These are phyloP conservation scores for Antitrichia curtipendula DNA, from an alignment of 225 moss, liverwort and hornwort species.

Conservation along the genomic window DNA sequence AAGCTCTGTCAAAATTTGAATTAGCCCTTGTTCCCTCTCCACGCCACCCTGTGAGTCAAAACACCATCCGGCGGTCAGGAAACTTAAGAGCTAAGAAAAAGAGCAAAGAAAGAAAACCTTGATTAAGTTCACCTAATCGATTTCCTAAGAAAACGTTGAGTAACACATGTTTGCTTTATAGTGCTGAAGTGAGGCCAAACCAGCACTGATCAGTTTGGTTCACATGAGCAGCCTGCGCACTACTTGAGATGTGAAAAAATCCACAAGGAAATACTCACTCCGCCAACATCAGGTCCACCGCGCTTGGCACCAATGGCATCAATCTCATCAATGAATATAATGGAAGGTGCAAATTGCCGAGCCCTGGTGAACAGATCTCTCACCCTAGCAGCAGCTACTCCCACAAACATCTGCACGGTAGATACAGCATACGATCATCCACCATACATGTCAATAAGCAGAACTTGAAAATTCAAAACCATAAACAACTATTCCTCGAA, in stretches of 20 bases:
- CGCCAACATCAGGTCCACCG: constrained; percentile 96
- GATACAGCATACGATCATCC: not conserved
- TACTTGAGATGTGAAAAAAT: not conserved
- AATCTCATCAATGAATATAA: constrained; percentile 98
- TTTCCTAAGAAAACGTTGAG: not conserved
- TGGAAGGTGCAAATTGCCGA: constrained; percentile 96
- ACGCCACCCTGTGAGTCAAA: constrained; percentile 78
- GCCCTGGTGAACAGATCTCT: constrained; percentile 90
- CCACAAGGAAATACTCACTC: constrained; percentile 43
- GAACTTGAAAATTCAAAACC: not conserved
- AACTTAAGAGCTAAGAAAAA: not conserved
- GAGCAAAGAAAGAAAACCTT: not conserved
- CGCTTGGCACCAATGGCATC: constrained; percentile 99
- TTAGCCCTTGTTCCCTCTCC: constrained; percentile 96
- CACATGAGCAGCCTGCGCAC: not conserved
- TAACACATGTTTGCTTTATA: not conserved
- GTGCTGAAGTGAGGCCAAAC: not conserved
- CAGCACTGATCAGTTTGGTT: not conserved
- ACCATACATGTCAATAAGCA: not conserved
- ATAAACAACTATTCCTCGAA: not conserved
- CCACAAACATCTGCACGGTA: constrained; percentile 86
- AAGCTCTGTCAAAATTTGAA: constrained; percentile 98
- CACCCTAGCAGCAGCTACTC: constrained; percentile 97
- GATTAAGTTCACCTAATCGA: not conserved
- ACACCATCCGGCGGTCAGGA: not conserved